Base-by-base conservation (phyloP, 2,329 filamentous ascomycete species). In the Diplodia sapinea region DNA sequence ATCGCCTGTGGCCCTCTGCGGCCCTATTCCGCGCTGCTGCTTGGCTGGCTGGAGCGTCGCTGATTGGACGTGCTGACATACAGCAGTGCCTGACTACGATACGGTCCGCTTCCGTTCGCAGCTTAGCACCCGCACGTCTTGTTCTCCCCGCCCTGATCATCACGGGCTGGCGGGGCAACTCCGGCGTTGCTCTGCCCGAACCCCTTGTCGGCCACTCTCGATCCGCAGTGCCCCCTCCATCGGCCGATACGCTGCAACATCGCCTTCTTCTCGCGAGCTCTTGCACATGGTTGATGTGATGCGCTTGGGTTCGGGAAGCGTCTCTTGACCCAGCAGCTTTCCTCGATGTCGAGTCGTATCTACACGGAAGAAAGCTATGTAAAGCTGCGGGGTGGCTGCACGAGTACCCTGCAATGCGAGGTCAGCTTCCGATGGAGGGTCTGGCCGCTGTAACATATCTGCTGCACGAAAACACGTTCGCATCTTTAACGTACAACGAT, bases 71-170 rank as follows among this genome's bases (percentile, higher is more conserved):
- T 31, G 57, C 57, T 59, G 55, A 59, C 38, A 38, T 13, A 36
- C 36, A 59, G 36, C 36, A 20, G 7, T 50, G 29, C 17, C 40
- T 62, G 26, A 50, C 57, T 62, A 50, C 31, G 13, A 15, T 50
- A 50, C 38, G 9, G 9, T 11, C 12, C 20, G 13, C 13, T 8
- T 23, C 38, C 38, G 26, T 50, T 33, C 20, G 26, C 40, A 33
- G 40, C 26, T n/a, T 38, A 2, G 31, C 43, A 31, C 29, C 54
- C 54, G 54, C 31, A 23, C 36, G 36, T 9, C n/a, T 11, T 15
- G 12, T 5, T 33, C 57, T 62, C 43, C 29, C 57, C 40, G 57
- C 43, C 57, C 57, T 62, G 57, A 62, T 62, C 57, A 50, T 62
- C 40, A 50, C 26, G 2, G 12, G 8, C 40, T 20, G 29, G 33